Base-by-base conservation (phyloP, 768 basidiomycete species). In the Lactifluus piperatus region DNA sequence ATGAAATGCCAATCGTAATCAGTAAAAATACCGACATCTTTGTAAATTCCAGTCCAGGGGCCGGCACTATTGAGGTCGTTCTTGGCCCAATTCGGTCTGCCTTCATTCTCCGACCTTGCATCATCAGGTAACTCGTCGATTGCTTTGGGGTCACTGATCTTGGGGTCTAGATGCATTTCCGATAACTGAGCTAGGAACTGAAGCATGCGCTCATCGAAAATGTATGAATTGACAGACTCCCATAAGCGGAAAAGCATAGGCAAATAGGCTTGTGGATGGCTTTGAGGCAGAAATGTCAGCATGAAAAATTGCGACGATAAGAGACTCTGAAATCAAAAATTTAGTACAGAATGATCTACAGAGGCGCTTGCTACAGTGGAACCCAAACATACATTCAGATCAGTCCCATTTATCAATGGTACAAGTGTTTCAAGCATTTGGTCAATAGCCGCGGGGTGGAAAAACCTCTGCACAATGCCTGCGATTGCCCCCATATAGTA, bases 351-450 rank as follows among this genome's bases (percentile, higher is more conserved):
- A 16, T 45, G 27, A 26, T 32, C n/a, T 49, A 29, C 41, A 46
- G 9, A 32, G 32, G 44, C 37, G 51, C 43, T 47, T 46, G 51
- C 24, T 18, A 48, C 14, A 20, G 39, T 26, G 13, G 43, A 37
- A 43, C n/a, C 26, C 22, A 22, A 32, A 76, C 86, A 69, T 61
- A 88, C 87, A 71, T 89, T 83, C 64, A 92, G 72, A 56, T 79
- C 79, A 24, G 82, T 85, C 32, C 86, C 87, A 65, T 91, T 86
- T 34, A 94, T 76, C 54, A 78, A 74, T 5, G 92, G 91, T 10
- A 97, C 73, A 68, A 94, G 92, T 0, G 80, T 84, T n/a, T 85
- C 77, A 30, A 97, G 81, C 91, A 97, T 94, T 65, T 90, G 87
- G 64, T 86, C 83, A 54, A 85, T 85, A 34, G 90, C 86, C 43